A percentile compares a stretch with the other conserved stretches of the same genome.
Conservation (phyloP, 176 grass and related monocot genomes). For the Cenchrus purpureus region DNA sequence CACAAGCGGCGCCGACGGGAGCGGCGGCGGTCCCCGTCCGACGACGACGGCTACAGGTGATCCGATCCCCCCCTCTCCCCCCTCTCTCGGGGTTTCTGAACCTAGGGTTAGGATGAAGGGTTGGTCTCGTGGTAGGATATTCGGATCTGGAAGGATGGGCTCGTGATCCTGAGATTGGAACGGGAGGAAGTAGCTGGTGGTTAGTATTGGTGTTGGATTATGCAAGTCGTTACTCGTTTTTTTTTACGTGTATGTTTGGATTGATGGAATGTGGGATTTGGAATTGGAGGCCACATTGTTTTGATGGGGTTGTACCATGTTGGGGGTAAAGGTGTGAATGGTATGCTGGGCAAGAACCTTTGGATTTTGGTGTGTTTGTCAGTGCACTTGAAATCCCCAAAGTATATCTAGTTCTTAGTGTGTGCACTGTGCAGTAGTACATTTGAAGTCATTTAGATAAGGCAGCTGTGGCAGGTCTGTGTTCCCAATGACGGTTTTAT, state of each 20-base stretch:
- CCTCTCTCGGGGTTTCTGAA: background rate
- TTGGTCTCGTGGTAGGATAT: background rate
- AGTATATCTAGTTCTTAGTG: background rate
- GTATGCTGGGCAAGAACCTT: background rate
- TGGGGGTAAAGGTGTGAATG: background rate
- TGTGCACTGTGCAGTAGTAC: too few relatives aligned
- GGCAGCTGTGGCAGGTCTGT: background rate
- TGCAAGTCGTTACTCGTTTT: background rate
- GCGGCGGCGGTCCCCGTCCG: constrained; percentile 36
- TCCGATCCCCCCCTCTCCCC: background rate
- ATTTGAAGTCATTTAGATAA: background rate
- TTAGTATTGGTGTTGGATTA: background rate
- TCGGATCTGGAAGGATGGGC: background rate
- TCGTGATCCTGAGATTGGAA: background rate
- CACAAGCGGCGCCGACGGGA: constrained; percentile 49
- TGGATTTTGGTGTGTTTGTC: background rate
- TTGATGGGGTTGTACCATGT: background rate
- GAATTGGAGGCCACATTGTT: background rate
- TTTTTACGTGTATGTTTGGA: background rate
- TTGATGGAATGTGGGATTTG: background rate
- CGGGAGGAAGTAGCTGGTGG: background rate
- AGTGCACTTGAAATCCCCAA: background rate
- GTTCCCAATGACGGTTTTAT: background rate
- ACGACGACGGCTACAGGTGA: constrained; percentile 55
- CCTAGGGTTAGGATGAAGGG: constrained; percentile 38